A percentile compares a stretch with the other conserved stretches of the same genome.
These are phyloP conservation scores for Trichoderma atroviride DNA, from an alignment of 2,329 filamentous ascomycete species.

Conservation along the genomic window DNA sequence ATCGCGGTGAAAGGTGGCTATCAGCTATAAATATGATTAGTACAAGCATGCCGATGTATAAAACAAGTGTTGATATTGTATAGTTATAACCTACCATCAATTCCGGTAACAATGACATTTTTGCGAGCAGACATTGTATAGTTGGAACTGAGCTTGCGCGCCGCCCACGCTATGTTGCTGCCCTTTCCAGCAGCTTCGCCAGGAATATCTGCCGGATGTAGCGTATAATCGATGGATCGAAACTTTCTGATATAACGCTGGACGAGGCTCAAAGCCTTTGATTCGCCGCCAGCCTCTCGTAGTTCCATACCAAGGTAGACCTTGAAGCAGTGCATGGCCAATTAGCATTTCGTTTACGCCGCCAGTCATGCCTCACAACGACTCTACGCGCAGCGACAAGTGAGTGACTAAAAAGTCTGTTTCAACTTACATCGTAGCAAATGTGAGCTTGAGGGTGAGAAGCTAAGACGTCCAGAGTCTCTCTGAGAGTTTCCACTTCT, in stretches of 20 bases:
- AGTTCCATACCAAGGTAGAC: slow-evolving; percentile 74
- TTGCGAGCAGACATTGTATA: slow-evolving; percentile 57
- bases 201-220: slow-evolving; percentile 67
- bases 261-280: slow-evolving; percentile 65
- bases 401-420: neutral
- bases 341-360: neutral
- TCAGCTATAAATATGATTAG: slow-evolving; percentile 54
- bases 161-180: slow-evolving; percentile 73
- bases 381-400: neutral
- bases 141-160: slow-evolving; percentile 64
- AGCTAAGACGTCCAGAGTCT: slow-evolving; percentile 69
- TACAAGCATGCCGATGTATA: neutral
- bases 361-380: neutral
- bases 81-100: slow-evolving; percentile 63
- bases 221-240: slow-evolving; percentile 65
- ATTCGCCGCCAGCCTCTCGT: slow-evolving; percentile 62
- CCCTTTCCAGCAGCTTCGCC: slow-evolving; percentile 74
- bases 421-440: slow-evolving; percentile 67
- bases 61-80: neutral
- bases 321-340: slow-evolving; percentile 42
- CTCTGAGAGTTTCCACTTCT: slow-evolving; percentile 66
- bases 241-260: slow-evolving; percentile 66
- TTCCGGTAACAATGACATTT: slow-evolving; percentile 69
- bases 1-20: slow-evolving; percentile 69
- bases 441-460: slow-evolving; percentile 65